Base-by-base conservation (phyloP, 2,329 filamentous ascomycete genomes). In the Claviceps maximensis region DNA sequence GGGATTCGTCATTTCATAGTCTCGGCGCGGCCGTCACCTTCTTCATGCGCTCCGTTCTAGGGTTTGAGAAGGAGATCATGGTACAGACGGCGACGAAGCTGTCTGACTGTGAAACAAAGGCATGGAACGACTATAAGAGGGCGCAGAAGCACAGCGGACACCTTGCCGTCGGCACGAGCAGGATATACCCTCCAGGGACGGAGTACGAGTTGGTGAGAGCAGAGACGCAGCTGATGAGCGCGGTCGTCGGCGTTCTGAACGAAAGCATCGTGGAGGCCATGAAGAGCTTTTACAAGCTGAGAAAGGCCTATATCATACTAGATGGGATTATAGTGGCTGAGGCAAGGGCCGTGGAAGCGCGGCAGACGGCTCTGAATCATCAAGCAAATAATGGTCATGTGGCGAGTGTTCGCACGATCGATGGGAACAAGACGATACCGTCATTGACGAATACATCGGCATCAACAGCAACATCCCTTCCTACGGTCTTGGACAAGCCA, bases 11-110 rank as follows among this genome's bases (percentile, higher is more conserved):
- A n/a, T 97, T 94, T 64, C 93, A 98, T 69, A 74, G 86, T 72
- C 76, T 97, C 36, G 90, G 89, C 31, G 76, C 84, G 58, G 86
- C 88, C 51, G 83, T 95, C 36, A 83, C 89, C 21, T 82, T 81
- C 46, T 97, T 97, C 65, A 83, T 97, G 68, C 78, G 83, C 60
- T 89, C 90, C 19, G 84, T 93, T 2, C 72, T 97, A 1, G 90
- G 90, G 2, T 93, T 95, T 61, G 93, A 97, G 69, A 90, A 94
- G 67, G 83, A 93, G 3, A 77, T 94, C 58, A 93, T 97, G 85
- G 82, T 81, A 53, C 83, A 94, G 72, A 89, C 93, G 23, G 80
- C 82, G 15, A 77, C 81, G 27, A 78, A 81, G 49, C 75, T 98
- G 27, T 77, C 76, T 50, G 81, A 86, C 46, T 88, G 88, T 53